Conservation (phyloP, 1,284 basidiomycete genomes). For the Leccinum subrobustum region DNA sequence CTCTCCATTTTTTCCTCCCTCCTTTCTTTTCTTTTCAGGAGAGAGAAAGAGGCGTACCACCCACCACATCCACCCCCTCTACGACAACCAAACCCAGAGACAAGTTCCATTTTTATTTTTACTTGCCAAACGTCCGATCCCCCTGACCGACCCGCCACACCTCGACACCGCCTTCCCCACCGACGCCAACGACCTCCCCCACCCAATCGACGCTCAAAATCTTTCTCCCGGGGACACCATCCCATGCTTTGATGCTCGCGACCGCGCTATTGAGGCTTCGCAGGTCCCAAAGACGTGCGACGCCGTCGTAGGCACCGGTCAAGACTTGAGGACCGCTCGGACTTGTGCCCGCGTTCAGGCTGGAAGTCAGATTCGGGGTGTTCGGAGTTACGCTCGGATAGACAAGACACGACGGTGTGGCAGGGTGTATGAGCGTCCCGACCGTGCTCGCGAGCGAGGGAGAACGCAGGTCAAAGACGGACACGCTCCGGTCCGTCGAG, state of each 20-base stretch:
- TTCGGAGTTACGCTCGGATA: constrained; percentile 33
- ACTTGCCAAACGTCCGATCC: neutral
- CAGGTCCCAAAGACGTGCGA: constrained; percentile 85
- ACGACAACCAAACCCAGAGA: neutral
- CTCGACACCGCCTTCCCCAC: constrained; percentile 82
- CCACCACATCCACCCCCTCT: neutral
- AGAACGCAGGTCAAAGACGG: constrained; percentile 63
- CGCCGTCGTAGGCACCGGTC: constrained; percentile 82
- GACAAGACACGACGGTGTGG: constrained; percentile 74
- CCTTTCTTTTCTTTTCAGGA: neutral
- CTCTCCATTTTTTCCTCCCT: neutral
- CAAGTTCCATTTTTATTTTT: neutral
- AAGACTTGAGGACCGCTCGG: constrained; percentile 50
- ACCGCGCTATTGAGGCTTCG: constrained; percentile 65
- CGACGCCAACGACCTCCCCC: constrained; percentile 68
- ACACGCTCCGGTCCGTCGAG: constrained; percentile 69
- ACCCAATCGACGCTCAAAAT: constrained; percentile 78
- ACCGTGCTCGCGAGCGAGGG: constrained; percentile 42
- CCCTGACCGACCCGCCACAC: constrained; percentile 64
- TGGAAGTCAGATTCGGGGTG: constrained; percentile 9
- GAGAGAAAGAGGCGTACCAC: neutral
- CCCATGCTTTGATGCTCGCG: constrained; percentile 66
- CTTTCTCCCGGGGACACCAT: constrained; percentile 47
- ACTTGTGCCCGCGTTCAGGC: neutral
- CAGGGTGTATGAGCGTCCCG: constrained; percentile 62